Percentiles rank a stretch among this genome's conserved stretches.
These are phyloP conservation scores for Penicillium sp. DNA, from an alignment of 2,329 filamentous ascomycete genomes.

Conservation along the genomic window DNA sequence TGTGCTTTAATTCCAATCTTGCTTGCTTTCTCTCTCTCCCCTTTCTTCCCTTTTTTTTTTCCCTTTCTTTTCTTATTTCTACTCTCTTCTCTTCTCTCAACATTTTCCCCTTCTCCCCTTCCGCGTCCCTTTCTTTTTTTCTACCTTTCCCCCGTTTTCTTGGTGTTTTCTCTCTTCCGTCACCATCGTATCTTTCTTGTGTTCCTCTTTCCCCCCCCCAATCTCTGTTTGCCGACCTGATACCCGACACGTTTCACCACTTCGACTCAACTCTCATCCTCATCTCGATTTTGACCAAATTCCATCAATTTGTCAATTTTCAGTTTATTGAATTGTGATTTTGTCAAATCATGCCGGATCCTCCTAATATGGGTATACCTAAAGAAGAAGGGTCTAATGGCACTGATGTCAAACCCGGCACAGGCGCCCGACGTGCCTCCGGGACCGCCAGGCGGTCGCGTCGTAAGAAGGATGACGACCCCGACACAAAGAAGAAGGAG, in stretches of 20 bases:
- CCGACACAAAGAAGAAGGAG: constrained; percentile 30
- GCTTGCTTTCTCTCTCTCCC: constrained; percentile 24
- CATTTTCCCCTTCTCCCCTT: constrained; percentile 13
- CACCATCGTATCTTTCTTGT: constrained; percentile 9
- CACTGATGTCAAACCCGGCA: constrained; percentile 20
- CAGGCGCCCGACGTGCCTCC: constrained; percentile 34
- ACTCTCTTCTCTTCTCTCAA: constrained; percentile 8
- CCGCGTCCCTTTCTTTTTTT: constrained; percentile 10
- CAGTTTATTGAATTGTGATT: neutral
- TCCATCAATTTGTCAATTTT: constrained; percentile 18
- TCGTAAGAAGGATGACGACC: constrained; percentile 43
- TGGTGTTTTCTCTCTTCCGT: constrained; percentile 9
- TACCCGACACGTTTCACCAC: constrained; percentile 12
- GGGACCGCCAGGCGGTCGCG: constrained; percentile 35
- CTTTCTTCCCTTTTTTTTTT: constrained; percentile 24
- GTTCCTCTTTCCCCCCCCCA: constrained; percentile 5
- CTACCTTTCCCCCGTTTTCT: constrained; percentile 15
- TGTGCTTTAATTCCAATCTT: constrained; percentile 15
- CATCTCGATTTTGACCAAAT: constrained; percentile 9
- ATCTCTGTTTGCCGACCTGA: constrained; percentile 6
- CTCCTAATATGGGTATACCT: constrained; percentile 22
- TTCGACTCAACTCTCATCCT: constrained; percentile 2
- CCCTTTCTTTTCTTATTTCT: constrained; percentile 9
- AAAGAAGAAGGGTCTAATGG: constrained; percentile 30
- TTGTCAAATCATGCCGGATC: constrained; percentile 31